Conservation (phyloP, 108 stramenopile species). For the Pseudonitzschia multiseries region DNA sequence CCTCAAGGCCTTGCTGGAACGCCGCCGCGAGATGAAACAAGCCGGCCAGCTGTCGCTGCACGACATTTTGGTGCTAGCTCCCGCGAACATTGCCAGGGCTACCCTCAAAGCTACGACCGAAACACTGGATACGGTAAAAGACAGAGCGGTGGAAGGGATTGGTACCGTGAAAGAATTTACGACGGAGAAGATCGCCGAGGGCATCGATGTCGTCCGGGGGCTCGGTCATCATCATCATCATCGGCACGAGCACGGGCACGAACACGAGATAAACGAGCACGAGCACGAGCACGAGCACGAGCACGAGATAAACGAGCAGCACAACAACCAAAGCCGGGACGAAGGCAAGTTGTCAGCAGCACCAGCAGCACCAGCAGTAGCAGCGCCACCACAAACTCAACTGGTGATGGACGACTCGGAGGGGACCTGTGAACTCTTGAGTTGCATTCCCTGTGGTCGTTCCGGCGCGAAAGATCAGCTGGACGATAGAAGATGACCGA, state of each 20-base stretch:
- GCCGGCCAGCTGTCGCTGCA: background rate
- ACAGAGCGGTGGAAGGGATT: background rate
- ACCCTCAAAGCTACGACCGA: slow-evolving; percentile 3
- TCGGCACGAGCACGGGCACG: no score
- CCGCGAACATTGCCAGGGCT: background rate
- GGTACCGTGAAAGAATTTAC: background rate
- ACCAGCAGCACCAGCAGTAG: no score
- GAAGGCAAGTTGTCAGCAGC: background rate
- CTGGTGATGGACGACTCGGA: no score
- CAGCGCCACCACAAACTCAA: no score
- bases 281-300: no score
- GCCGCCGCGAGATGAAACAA: slow-evolving; percentile 5
- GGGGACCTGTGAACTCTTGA: no score
- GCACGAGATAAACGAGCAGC: no score
- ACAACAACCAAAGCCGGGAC: background rate
- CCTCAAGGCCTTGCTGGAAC: slow-evolving; percentile 21
- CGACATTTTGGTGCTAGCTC: background rate
- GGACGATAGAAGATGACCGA: no score
- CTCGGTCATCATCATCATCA: background rate
- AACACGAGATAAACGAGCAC: no score
- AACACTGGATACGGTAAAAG: background rate
- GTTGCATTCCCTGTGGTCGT: no score
- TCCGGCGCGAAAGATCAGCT: no score
- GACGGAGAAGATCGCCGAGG: background rate
- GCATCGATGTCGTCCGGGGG: background rate